Percentiles rank a stretch among this genome's conserved stretches.
These are phyloP conservation scores for Quercus agrifolia DNA, from an alignment of 306 rosid genomes.

Conservation along the genomic window DNA sequence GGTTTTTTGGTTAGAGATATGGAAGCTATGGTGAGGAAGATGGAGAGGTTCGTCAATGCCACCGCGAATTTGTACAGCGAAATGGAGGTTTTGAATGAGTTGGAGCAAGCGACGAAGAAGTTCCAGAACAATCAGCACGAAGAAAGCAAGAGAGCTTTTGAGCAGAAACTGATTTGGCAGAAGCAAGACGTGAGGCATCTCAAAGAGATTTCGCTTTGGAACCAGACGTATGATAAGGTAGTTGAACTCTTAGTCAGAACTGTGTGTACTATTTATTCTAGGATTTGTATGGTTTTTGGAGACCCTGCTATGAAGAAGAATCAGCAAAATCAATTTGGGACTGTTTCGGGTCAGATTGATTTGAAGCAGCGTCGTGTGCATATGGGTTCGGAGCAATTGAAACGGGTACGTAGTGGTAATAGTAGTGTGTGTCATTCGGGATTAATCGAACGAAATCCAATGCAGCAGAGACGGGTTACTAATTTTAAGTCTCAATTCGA, in stretches of 20 bases:
- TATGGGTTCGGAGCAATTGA: conserved; percentile 39
- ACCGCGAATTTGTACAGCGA: conserved; percentile 73
- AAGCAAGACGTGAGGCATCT: conserved; percentile 87
- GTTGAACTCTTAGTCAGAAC: conserved; percentile 93
- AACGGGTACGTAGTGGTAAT: conserved; percentile 33
- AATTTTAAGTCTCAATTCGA: conserved; percentile 40
- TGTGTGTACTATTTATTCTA: conserved; percentile 79
- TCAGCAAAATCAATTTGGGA: conserved; percentile 23
- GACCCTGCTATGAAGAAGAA: conserved; percentile 40
- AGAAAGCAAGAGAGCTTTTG: conserved; percentile 68
- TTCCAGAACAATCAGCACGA: conserved; percentile 79
- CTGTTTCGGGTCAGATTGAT: conserved; percentile 23
- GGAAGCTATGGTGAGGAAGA: conserved; percentile 93
- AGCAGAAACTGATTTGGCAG: conserved; percentile 84
- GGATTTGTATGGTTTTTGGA: conserved; percentile 58
- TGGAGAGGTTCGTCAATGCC: conserved; percentile 86
- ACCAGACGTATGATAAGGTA: conserved; percentile 83
- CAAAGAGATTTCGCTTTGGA: conserved; percentile 82
- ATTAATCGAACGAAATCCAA: conserved; percentile 22
- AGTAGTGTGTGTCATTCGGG: conserved; percentile 34
- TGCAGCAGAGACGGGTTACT: conserved; percentile 34
- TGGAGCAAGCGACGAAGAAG: conserved; percentile 80
- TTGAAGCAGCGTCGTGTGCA: background rate
- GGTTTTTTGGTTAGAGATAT: conserved; percentile 92
- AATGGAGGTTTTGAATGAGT: conserved; percentile 86